Percentiles rank a stretch among this genome's conserved stretches.
phyloP scores from a whole-genome alignment of 108 stramenopile genomes.

The Cyclotella cryptica region DNA sequence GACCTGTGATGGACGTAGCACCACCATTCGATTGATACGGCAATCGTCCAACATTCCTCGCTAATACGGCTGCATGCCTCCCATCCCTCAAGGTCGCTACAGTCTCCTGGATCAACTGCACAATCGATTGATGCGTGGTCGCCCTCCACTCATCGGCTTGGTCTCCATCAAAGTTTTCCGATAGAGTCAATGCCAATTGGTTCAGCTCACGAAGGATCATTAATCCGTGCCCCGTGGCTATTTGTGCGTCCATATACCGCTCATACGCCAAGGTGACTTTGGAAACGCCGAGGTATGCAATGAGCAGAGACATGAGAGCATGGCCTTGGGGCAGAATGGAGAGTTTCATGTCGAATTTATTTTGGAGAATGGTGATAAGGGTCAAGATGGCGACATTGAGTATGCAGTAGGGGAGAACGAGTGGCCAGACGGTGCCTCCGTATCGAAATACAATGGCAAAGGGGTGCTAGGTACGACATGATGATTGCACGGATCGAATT shows the following conservation, averaged over 20 bases:
- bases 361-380: conserved; percentile 23
- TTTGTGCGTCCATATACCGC: conserved; percentile 54
- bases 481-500: background rate
- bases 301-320: conserved; percentile 55
- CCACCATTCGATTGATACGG: background rate
- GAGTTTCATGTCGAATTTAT: conserved; percentile 27
- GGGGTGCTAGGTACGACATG: conserved; percentile 13
- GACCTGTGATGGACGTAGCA: background rate
- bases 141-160: conserved; percentile 36
- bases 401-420: conserved; percentile 62
- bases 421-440: conserved; percentile 45
- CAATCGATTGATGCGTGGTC: conserved; percentile 27
- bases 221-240: conserved; percentile 37
- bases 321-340: conserved; percentile 53
- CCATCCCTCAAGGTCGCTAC: conserved; percentile 33
- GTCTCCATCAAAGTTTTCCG: conserved; percentile 25
- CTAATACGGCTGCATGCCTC: conserved; percentile 34
- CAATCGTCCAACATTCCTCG: conserved; percentile 23
- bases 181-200: conserved; percentile 48
- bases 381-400: conserved; percentile 46
- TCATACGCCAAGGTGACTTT: conserved; percentile 65
- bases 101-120: conserved; percentile 47
- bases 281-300: conserved; percentile 61
- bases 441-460: conserved; percentile 28
- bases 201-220: conserved; percentile 52